Base-by-base conservation (phyloP, 2,329 filamentous ascomycete genomes). In the Ophiosphaerella narmari region DNA sequence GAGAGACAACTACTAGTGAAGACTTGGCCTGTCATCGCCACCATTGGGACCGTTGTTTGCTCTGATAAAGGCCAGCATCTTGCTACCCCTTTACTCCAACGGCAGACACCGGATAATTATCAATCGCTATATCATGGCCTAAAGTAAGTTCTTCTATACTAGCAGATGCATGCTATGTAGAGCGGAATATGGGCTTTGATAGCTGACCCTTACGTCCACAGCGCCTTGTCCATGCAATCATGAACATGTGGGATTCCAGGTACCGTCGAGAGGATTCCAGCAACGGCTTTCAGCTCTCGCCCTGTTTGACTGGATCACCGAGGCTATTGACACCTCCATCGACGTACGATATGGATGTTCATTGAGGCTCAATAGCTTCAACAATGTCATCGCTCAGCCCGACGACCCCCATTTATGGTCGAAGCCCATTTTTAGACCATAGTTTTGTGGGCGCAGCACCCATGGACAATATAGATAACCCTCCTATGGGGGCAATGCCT, bases 321-420 rank as follows among this genome's bases (percentile, higher is more conserved):
- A 64, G 60, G 5, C 58, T 67, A 18, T 41, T 69, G 31, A 65
- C 65, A 3, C 67, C 65, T 23, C 57, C 65, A 2, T 58, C 61
- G 2, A 54, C 63, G 12, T 70, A 64, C 54, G 54, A 49, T 29
- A 42, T 62, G 13, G 68, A 72, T 16, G 61, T 58, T 38, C 62
- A 68, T 32, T 57, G 69, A 45, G 63, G 67, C 46, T 69, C 64
- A 1, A 55, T 64, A 9, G 64, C 61, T 4, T 72, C 69, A 4
- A 59, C 61, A 12, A 59, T 69, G 24, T 68, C 66, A 13, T 67
- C 5, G 53, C 54, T 48, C 54, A 57, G 14, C 53, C 59, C 68
- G 9, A 58, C 57, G 14, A 71, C 69, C 2, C 68, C 68, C n/a
- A 55, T 55, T 12, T 62, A 57, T 24, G 53, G 52, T 24, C 56